Conservation (phyloP, 441 rosid genomes). For the Bruguiera hainesii region DNA sequence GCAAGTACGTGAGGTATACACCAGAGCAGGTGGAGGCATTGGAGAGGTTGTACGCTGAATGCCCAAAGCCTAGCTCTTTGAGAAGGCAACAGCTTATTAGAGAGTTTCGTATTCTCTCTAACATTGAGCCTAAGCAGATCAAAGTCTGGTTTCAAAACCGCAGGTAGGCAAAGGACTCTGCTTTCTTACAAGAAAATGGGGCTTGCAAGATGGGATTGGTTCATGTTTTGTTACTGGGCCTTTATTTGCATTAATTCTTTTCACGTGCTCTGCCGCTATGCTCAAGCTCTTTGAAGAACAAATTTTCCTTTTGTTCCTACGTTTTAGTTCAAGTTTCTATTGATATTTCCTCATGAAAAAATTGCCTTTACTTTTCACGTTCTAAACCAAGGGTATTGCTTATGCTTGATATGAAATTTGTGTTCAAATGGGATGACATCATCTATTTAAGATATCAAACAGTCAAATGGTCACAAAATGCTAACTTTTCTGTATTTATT, state of each 20-base stretch:
- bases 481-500: neutral
- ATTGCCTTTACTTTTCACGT: neutral
- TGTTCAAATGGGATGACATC: neutral
- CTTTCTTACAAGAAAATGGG: neutral
- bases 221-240: neutral
- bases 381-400: neutral
- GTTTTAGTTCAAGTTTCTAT: too few relatives aligned
- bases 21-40: constrained; percentile 96
- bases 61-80: constrained; percentile 88
- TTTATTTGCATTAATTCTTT: neutral
- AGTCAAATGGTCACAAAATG: too few relatives aligned
- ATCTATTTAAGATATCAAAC: neutral
- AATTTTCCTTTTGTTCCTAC: too few relatives aligned
- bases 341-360: too few relatives aligned
- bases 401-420: neutral
- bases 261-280: too few relatives aligned
- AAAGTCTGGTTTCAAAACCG: constrained; percentile 99
- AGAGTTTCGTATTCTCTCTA: constrained; percentile 84
- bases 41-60: constrained; percentile 86
- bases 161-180: constrained; percentile 39
- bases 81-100: constrained; percentile 88
- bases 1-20: constrained; percentile 88
- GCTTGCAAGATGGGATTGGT: neutral
- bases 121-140: constrained; percentile 92
- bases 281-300: neutral